A percentile compares a stretch with the other conserved stretches of the same genome.
These are phyloP conservation scores for Phytophthora boehmeriae DNA, from an alignment of 352 stramenopile genomes.

Conservation along the genomic window DNA sequence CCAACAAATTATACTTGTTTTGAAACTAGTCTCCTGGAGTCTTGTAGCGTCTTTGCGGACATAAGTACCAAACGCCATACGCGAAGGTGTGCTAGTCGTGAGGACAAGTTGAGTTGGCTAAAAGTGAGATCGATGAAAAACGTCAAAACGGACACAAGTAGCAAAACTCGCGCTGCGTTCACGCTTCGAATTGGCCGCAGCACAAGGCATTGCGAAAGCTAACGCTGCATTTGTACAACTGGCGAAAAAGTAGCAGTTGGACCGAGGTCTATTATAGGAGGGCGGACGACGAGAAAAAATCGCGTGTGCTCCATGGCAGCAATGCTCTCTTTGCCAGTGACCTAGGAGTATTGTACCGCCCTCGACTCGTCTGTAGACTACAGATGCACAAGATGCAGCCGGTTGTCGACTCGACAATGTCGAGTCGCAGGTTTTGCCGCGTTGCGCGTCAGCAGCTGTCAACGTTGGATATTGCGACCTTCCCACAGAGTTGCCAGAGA, in stretches of 20 bases:
- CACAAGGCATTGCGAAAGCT: too few relatives aligned
- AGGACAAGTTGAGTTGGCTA: too few relatives aligned
- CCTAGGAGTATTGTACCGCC: not conserved
- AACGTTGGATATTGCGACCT: not conserved
- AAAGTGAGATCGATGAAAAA: too few relatives aligned
- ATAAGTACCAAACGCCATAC: too few relatives aligned
- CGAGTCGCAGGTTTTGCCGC: not conserved
- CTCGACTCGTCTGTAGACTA: conserved; percentile 13
- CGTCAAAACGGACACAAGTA: too few relatives aligned
- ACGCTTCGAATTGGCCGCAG: too few relatives aligned
- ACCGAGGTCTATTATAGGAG: not conserved
- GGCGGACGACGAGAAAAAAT: conserved; percentile 28
- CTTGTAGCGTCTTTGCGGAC: too few relatives aligned
- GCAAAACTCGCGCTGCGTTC: too few relatives aligned
- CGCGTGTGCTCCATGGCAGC: not conserved
- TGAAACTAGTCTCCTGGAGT: too few relatives aligned
- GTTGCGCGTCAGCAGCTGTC: conserved; percentile 10
- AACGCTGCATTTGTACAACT: not conserved
- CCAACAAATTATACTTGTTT: too few relatives aligned
- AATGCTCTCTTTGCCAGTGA: not conserved
- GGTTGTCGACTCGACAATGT: too few relatives aligned
- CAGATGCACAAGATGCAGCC: conserved; percentile 28
- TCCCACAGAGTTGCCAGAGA: not conserved
- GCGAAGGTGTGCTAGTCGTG: too few relatives aligned
- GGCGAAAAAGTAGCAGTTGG: not conserved